Evolutionary conservation across 495 filamentous ascomycete species (phyloP), one percentile per base, ranked within the genome.

Genomic region (Hyaloscypha finlandica): DNA sequence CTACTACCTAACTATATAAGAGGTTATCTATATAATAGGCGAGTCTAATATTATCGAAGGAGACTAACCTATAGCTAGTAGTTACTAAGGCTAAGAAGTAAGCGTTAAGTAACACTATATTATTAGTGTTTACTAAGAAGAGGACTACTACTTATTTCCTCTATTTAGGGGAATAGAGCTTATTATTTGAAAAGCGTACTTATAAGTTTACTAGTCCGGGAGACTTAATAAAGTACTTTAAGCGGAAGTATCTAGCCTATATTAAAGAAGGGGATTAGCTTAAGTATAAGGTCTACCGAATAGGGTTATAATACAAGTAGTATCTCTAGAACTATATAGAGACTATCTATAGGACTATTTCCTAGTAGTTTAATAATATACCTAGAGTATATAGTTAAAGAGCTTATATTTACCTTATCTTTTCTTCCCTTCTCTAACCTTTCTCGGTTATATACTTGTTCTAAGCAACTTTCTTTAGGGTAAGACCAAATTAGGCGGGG

Each of bases 171-270:
- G 70, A 80, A 53, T 30, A 70, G 56, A 68, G 56, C 59, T 67
- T 79, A 37, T 71, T 70, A 53, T 60, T 74, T 19, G 57, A 69
- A 56, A 72, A 71, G 67, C 75, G 73, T 45, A 69, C 66, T 8
- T 70, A 77, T 60, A 71, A 58, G 61, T 80, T 79, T 68, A 56
- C 55, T 48, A 77, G 59, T 58, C 71, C 74, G 60, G 67, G 73
- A 68, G 73, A 78, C 65, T 66, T 81, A 55, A 78, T 71, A 22
- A 81, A 80, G 67, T 73, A 81, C 66, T 80, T 81, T 31, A 78
- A 78, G 69, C 70, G 73, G 64, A 79, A 80, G 65, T 68, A 81
- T 71, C 69, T 80, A 25, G 8, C 61, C 29, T 59, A 76, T 61
- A 72, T 79, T 55, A 71, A 62, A 64, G 69, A 71, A 31, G 8